A percentile compares a stretch with the other conserved stretches of the same genome.
phyloP scores from a whole-genome alignment of 2,329 filamentous ascomycete genomes.

The Aphanoascus verrucosus region DNA sequence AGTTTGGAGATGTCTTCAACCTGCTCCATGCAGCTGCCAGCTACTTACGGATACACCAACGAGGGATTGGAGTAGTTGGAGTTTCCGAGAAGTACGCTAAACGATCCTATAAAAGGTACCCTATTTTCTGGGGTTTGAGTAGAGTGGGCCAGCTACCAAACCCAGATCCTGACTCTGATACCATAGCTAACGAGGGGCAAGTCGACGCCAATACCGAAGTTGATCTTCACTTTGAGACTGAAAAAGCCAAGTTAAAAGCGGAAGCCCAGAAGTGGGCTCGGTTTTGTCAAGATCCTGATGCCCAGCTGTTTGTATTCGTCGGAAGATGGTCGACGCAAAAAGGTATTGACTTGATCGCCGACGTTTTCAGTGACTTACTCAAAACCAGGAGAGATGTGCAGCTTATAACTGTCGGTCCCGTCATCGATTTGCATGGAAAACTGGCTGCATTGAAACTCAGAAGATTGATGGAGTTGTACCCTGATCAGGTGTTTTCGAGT shows the following conservation, averaged over 20 bases:
- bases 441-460: constrained; percentile 56
- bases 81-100: constrained; percentile 60
- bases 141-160: constrained; percentile 55
- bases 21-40: constrained; percentile 56
- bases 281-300: constrained; percentile 49
- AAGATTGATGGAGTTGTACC: constrained; percentile 55
- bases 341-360: constrained; percentile 57
- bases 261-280: constrained; percentile 60
- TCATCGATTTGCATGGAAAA: constrained; percentile 58
- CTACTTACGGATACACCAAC: constrained; percentile 55
- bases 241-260: constrained; percentile 43
- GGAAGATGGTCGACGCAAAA: constrained; percentile 61
- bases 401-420: constrained; percentile 52
- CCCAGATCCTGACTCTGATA: constrained; percentile 54
- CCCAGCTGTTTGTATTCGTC: constrained; percentile 58
- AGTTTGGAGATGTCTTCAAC: constrained; percentile 60
- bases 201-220: constrained; percentile 42
- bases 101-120: constrained; percentile 54
- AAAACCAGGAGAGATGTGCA: constrained; percentile 51
- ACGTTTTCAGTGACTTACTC: constrained; percentile 54
- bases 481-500: constrained; percentile 55
- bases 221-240: constrained; percentile 46
- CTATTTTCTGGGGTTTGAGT: constrained; percentile 58
- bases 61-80: constrained; percentile 57
- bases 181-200: constrained; percentile 47